Conservation (phyloP, 163 green algal genomes). For the Chlamydomonas reinhardtii region DNA sequence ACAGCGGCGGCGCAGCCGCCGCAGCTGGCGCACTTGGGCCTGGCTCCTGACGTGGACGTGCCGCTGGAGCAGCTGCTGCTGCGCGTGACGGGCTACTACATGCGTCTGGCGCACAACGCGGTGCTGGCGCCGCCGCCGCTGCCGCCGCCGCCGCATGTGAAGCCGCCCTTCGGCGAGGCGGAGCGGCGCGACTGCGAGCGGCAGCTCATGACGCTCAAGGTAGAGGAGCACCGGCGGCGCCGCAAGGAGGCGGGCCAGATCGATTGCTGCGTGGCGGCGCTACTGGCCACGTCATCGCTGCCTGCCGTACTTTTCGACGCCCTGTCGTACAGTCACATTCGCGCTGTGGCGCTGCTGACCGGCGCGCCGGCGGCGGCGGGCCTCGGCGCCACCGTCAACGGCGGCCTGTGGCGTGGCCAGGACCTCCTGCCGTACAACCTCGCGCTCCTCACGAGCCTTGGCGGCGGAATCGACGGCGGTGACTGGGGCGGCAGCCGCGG, state of each 20-base stretch:
- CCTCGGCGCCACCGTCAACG: not conserved
- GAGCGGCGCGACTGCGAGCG: conserved; percentile 14
- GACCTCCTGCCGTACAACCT: conserved; percentile 40
- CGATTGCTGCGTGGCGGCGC: conserved; percentile 41
- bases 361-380: not conserved
- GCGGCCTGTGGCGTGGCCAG: conserved; percentile 14
- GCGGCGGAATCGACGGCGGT: conserved; percentile 31
- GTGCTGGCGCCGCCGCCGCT: conserved; percentile 18
- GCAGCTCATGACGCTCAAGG: not conserved
- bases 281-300: conserved; percentile 31
- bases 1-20: not conserved
- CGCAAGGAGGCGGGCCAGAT: conserved; percentile 38
- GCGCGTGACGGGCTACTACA: conserved; percentile 39
- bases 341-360: not conserved
- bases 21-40: not conserved
- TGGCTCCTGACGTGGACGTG: conserved; percentile 35
- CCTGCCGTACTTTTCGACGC: conserved; percentile 16
- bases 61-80: conserved; percentile 31
- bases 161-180: conserved; percentile 6
- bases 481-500: conserved; percentile 1
- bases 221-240: conserved; percentile 30
- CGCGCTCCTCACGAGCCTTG: not conserved
- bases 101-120: conserved; percentile 17
- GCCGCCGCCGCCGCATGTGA: not conserved
- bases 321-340: conserved; percentile 22